phyloP scores from a whole-genome alignment of 352 stramenopile genomes.

The Phytopythium vexans region DNA sequence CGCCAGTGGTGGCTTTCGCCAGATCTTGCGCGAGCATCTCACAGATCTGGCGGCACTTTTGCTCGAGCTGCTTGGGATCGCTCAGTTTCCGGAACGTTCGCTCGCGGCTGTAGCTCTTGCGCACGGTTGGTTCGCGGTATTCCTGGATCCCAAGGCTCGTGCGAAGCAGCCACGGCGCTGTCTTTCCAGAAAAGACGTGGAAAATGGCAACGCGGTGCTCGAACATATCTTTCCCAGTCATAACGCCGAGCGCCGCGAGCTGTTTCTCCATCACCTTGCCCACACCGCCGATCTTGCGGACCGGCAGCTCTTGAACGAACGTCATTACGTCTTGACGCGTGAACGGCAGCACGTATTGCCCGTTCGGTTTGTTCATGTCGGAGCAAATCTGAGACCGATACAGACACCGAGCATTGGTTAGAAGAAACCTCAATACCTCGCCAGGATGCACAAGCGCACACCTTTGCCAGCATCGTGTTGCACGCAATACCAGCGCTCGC shows the following conservation, averaged over 20 bases:
- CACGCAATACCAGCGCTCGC: conserved; percentile 91
- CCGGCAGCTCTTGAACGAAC: conserved; percentile 88
- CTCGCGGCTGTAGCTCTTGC: conserved; percentile 79
- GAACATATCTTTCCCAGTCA: conserved; percentile 83
- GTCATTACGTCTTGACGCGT: conserved; percentile 62
- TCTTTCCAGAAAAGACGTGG: conserved; percentile 67
- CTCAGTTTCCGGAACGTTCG: conserved; percentile 57
- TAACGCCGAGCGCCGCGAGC: conserved; percentile 77
- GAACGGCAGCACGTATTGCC: conserved; percentile 90
- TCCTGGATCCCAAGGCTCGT: conserved; percentile 63
- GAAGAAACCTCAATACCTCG: no score
- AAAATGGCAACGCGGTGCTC: conserved; percentile 49
- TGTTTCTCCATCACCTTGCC: conserved; percentile 96
- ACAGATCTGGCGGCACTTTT: conserved; percentile 68
- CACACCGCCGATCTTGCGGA: conserved; percentile 94
- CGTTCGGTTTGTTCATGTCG: conserved; percentile 97
- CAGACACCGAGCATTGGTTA: not conserved
- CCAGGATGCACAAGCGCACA: conserved; percentile 11
- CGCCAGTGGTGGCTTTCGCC: conserved; percentile 28
- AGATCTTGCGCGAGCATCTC: conserved; percentile 55
- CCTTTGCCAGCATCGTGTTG: conserved; percentile 93
- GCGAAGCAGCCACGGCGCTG: conserved; percentile 67
- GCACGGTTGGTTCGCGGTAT: conserved; percentile 45
- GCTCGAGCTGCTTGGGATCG: conserved; percentile 39
- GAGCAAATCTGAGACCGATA: conserved; percentile 77